Conservation (phyloP, 805 yeast genomes). For the Clavispora asparagi region DNA sequence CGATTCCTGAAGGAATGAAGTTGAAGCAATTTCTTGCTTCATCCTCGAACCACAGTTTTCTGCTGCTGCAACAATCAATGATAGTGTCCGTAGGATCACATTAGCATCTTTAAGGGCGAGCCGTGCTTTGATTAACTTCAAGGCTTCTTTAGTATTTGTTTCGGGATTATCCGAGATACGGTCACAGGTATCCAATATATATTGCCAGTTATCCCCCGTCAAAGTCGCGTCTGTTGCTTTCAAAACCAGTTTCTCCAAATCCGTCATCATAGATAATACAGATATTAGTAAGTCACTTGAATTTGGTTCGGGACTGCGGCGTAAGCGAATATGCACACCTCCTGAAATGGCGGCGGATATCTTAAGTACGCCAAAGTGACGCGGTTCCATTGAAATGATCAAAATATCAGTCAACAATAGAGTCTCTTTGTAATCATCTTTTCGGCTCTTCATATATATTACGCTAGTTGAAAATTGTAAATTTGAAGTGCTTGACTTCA, state of each 20-base stretch:
- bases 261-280: slow-evolving; percentile 1
- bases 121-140: slow-evolving; percentile 19
- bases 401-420: too few relatives aligned
- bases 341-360: neutral
- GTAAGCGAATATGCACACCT: neutral
- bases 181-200: slow-evolving; percentile 39
- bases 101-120: slow-evolving; percentile 35
- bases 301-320: neutral
- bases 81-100: slow-evolving; percentile 31
- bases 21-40: slow-evolving; percentile 40
- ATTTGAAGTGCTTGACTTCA: too few relatives aligned
- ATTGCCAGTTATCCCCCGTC: slow-evolving; percentile 41
- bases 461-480: too few relatives aligned
- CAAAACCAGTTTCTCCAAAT: slow-evolving; percentile 20
- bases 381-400: too few relatives aligned
- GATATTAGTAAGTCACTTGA: neutral
- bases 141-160: slow-evolving; percentile 28
- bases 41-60: slow-evolving; percentile 43
- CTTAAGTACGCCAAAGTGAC: neutral
- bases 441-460: too few relatives aligned
- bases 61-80: slow-evolving; percentile 34
- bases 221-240: slow-evolving; percentile 39
- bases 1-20: slow-evolving; percentile 28
- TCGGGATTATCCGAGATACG: slow-evolving; percentile 34
- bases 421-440: too few relatives aligned